Conservation (phyloP, 768 basidiomycete genomes). For the Collybia sordida region DNA sequence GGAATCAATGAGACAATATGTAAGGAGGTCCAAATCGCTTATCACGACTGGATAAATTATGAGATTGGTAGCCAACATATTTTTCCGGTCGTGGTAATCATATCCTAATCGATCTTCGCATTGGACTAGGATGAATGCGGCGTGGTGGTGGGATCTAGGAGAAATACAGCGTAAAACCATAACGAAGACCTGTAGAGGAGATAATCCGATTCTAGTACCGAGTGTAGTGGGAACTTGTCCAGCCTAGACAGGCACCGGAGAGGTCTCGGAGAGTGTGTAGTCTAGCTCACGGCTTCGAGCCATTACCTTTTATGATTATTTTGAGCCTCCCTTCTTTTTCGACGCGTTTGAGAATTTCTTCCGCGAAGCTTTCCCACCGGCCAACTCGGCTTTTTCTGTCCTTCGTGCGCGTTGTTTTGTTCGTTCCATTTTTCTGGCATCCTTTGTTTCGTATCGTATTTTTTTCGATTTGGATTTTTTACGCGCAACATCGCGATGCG, state of each 20-base stretch:
- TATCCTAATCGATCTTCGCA: too few relatives aligned
- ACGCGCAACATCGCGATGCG: constrained; percentile 2
- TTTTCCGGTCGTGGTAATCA: too few relatives aligned
- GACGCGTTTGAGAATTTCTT: constrained; percentile 24
- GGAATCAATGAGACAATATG: too few relatives aligned
- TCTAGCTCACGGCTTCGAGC: background rate
- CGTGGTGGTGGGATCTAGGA: too few relatives aligned
- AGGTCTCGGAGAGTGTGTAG: background rate
- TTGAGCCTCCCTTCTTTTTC: constrained; percentile 19
- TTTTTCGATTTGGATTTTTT: constrained; percentile 37
- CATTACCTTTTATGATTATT: constrained; percentile 10
- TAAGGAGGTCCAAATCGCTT: too few relatives aligned
- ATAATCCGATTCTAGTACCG: background rate
- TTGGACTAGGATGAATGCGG: too few relatives aligned
- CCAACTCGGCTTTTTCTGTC: constrained; percentile 70
- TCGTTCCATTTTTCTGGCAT: constrained; percentile 59
- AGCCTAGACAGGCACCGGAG: too few relatives aligned
- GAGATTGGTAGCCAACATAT: too few relatives aligned
- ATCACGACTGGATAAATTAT: too few relatives aligned
- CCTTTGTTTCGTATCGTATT: constrained; percentile 70
- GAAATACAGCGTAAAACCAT: too few relatives aligned
- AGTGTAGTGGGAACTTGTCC: background rate
- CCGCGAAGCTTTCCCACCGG: constrained; percentile 60
- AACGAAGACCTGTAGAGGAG: too few relatives aligned
- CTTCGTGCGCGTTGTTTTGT: constrained; percentile 64